These are phyloP conservation scores for Lolium multiflorum DNA, from an alignment of 176 grass and related monocot species.

Conservation along the genomic window DNA sequence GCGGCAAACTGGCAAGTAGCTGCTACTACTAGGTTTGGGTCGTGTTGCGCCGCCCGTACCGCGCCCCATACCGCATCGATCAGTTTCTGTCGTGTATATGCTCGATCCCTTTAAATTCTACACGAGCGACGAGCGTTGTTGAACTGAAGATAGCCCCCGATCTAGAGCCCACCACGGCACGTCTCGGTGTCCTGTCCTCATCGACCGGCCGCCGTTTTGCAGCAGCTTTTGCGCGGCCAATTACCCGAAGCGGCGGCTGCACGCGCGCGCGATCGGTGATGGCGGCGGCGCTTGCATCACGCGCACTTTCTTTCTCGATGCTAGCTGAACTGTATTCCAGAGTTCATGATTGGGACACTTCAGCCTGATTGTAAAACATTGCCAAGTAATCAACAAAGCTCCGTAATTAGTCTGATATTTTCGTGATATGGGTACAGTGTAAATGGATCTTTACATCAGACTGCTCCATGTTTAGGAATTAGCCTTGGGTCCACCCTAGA, in stretches of 20 bases:
- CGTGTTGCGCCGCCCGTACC: background rate
- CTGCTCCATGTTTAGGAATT: too few relatives aligned
- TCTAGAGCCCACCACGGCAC: slow-evolving; percentile 29
- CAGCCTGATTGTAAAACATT: too few relatives aligned
- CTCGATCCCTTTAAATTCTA: background rate
- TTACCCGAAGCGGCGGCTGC: slow-evolving; percentile 33
- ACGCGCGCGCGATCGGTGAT: background rate
- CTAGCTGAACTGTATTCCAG: too few relatives aligned
- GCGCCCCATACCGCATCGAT: background rate
- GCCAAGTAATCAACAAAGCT: too few relatives aligned
- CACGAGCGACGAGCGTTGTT: background rate
- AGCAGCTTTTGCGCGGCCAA: background rate
- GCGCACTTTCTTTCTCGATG: too few relatives aligned
- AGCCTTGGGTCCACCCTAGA: too few relatives aligned
- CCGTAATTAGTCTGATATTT: too few relatives aligned
- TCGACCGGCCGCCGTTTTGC: background rate
- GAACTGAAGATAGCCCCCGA: background rate
- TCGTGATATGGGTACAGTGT: too few relatives aligned
- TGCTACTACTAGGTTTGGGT: too few relatives aligned
- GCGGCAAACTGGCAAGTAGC: background rate
- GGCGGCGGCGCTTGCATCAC: slow-evolving; percentile 14
- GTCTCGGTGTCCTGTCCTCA: slow-evolving; percentile 25
- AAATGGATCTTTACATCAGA: too few relatives aligned
- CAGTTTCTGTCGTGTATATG: background rate
- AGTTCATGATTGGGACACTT: too few relatives aligned